These are phyloP conservation scores for Cicer yamashitae DNA, from an alignment of 306 rosid genomes.

Conservation along the genomic window DNA sequence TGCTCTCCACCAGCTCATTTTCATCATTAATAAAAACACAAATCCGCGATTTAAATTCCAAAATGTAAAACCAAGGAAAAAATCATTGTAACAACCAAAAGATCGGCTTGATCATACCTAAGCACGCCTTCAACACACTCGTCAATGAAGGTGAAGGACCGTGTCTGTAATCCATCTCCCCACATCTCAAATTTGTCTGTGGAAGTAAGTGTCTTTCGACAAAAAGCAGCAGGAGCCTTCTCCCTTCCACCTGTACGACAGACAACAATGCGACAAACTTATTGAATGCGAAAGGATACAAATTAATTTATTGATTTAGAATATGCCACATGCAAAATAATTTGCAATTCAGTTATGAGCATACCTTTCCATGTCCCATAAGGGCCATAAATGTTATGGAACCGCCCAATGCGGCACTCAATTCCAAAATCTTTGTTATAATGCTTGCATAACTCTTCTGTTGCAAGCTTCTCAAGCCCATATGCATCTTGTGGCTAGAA, in stretches of 20 bases:
- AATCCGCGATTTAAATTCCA: slow-evolving; percentile 15
- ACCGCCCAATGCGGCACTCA: slow-evolving; percentile 94
- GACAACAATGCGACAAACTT: slow-evolving; percentile 39
- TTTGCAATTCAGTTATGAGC: slow-evolving; percentile 27
- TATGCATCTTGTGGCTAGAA: slow-evolving; percentile 99
- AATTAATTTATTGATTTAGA: slow-evolving; percentile 16
- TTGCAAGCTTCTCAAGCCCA: slow-evolving; percentile 98
- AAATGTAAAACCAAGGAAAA: slow-evolving; percentile 13
- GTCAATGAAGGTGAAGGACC: slow-evolving; percentile 97
- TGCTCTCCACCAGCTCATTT: slow-evolving; percentile 19
- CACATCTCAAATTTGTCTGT: slow-evolving; percentile 95
- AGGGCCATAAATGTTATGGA: slow-evolving; percentile 98
- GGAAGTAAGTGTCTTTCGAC: slow-evolving; percentile 82
- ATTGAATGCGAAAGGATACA: slow-evolving; percentile 32
- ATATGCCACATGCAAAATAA: neutral
- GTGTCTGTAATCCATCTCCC: slow-evolving; percentile 98
- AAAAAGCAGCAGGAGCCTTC: slow-evolving; percentile 99
- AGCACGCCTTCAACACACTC: slow-evolving; percentile 99
- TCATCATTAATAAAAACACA: slow-evolving; percentile 19
- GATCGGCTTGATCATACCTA: slow-evolving; percentile 58
- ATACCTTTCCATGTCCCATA: slow-evolving; percentile 98
- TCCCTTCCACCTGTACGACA: slow-evolving; percentile 86
- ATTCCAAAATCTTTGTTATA: slow-evolving; percentile 93
- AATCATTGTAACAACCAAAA: slow-evolving; percentile 8
- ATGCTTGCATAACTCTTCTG: slow-evolving; percentile 98